Percentiles rank a stretch among this genome's conserved stretches.
phyloP scores from a whole-genome alignment of 805 yeast species.

The Tetrapisispora arboricola region DNA sequence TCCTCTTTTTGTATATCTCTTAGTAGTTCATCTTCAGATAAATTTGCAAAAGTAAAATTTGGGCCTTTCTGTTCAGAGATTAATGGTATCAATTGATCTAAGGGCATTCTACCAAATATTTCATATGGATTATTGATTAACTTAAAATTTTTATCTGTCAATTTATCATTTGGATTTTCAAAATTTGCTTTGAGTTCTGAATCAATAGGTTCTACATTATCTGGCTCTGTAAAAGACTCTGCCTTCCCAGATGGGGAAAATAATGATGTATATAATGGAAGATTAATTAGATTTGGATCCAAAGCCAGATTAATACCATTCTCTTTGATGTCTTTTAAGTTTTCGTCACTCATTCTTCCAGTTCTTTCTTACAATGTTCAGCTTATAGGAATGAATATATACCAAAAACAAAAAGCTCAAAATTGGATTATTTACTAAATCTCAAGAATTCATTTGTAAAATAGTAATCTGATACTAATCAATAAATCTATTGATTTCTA shows the following conservation, averaged over 20 bases:
- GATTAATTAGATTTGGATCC: constrained; percentile 26
- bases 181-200: background rate
- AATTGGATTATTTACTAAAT: too few relatives aligned
- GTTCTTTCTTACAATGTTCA: background rate
- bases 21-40: constrained; percentile 42
- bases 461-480: too few relatives aligned
- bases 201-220: background rate
- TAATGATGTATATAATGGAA: constrained; percentile 7
- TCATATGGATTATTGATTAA: constrained; percentile 27
- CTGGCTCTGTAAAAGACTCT: background rate
- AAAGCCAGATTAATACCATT: constrained; percentile 24
- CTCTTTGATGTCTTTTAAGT: background rate
- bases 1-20: constrained; percentile 32
- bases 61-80: constrained; percentile 49
- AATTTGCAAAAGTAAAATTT: constrained; percentile 33
- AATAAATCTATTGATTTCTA: too few relatives aligned
- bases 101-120: constrained; percentile 30
- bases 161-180: background rate
- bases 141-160: background rate
- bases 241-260: background rate
- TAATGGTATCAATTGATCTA: constrained; percentile 48
- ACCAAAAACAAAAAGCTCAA: too few relatives aligned
- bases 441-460: too few relatives aligned
- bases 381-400: too few relatives aligned
- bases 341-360: background rate